Conservation (phyloP, 192 early-diverging fungal species). For the Podila epigama region DNA sequence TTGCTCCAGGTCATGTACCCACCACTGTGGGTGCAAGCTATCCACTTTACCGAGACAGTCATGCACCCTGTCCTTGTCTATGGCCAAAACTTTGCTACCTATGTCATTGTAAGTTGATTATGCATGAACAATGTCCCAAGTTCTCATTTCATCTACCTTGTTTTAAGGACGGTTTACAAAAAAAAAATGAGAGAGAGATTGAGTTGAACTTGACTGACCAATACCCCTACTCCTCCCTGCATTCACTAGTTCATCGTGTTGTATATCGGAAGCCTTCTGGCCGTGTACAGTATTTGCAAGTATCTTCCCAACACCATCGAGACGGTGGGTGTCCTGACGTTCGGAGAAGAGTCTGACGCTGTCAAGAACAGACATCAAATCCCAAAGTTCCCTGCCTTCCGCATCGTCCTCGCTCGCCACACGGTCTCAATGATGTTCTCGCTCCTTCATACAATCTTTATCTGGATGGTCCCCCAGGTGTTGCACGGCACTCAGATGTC, state of each 20-base stretch:
- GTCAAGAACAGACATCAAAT: slow-evolving; percentile 11
- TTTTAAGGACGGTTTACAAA: too few species aligned
- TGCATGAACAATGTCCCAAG: too few species aligned
- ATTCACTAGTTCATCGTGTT: slow-evolving; percentile 38
- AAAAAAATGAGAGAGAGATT: too few species aligned
- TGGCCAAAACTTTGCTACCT: slow-evolving; percentile 47
- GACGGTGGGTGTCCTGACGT: slow-evolving; percentile 41
- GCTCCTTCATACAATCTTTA: slow-evolving; percentile 26
- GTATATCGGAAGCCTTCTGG: slow-evolving; percentile 40
- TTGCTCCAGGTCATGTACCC: slow-evolving; percentile 34
- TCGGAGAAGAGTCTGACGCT: slow-evolving; percentile 4
- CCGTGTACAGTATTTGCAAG: slow-evolving; percentile 41
- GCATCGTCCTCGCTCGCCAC: slow-evolving; percentile 36
- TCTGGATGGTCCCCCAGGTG: slow-evolving; percentile 51
- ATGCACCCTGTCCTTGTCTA: slow-evolving; percentile 41
- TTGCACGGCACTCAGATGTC: slow-evolving; percentile 35
- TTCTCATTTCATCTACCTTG: too few species aligned
- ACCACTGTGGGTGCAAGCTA: slow-evolving; percentile 29
- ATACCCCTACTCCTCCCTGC: too few species aligned
- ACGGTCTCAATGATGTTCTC: slow-evolving; percentile 31
- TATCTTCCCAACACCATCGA: slow-evolving; percentile 46
- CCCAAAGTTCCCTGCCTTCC: slow-evolving; percentile 44
- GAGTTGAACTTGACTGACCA: too few species aligned
- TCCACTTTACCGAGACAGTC: slow-evolving; percentile 26
- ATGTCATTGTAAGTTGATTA: slow-evolving; percentile 31